Base-by-base conservation (phyloP, 768 basidiomycete genomes). In the Mycena alexandri region DNA sequence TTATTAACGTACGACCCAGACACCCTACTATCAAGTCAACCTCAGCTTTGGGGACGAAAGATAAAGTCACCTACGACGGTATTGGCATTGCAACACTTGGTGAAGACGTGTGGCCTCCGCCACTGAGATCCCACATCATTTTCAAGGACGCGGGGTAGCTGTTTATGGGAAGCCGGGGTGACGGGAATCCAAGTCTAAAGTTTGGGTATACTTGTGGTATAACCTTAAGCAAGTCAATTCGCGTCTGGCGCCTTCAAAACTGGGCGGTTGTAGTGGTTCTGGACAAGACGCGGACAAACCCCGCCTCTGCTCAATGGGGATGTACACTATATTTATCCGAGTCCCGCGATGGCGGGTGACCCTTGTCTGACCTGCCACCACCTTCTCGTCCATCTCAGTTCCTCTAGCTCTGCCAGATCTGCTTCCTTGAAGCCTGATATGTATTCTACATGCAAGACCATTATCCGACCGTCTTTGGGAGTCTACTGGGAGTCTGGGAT, bases 91-190 rank as follows among this genome's bases (percentile, higher is more conserved):
- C 33, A 5, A 66, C 47, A 22, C 24, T 41, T 5, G 63, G 62
- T 12, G 68, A 19, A 29, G 52, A 46, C 12, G 55, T 24, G 54
- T 62, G 48, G 60, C 59, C 36, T 6, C 64, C 60, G 58, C 69
- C 65, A 24, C 65, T n/a, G 29, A 67, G 52, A 68, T 68, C 67
- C 70, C 70, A 71, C 70, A 71, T 68, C 70, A 68, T 71, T 14
- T 29, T 58, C n/a, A 29, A 50, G 12, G 43, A 41, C 43, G 44
- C 43, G 51, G 24, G 44, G 33, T 7, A 47, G 25, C 24, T 33
- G 57, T 19, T 46, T 21, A n/a, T 48, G 44, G 38, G 21, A 48
- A 51, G n/a, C 19, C 19, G n/a, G 21, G 21, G 48, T 29, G 48
- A 25, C 22, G 17, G 19, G 33, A 47, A 52, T 25, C 16, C 48